Percentiles rank a stretch among this genome's conserved stretches.
phyloP scores from a whole-genome alignment of 345 rosid species.

The Euphorbia lathyris region DNA sequence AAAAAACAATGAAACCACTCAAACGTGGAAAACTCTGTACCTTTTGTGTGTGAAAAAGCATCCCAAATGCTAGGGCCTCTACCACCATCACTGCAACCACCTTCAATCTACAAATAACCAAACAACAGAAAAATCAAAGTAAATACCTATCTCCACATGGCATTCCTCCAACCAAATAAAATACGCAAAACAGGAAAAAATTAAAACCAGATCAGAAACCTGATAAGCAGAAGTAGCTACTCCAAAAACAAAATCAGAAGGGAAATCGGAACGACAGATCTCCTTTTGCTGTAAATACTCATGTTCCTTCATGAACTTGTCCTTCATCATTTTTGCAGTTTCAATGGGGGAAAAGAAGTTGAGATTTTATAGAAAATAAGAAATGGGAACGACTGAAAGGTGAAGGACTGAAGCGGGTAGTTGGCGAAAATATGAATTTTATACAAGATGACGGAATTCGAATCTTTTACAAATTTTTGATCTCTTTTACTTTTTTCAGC shows the following conservation, averaged over 20 bases:
- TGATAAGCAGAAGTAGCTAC: constrained; percentile 67
- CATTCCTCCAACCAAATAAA: too few relatives aligned
- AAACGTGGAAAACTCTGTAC: constrained; percentile 19
- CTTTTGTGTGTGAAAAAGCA: constrained; percentile 63
- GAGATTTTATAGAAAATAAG: neutral
- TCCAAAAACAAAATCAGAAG: constrained; percentile 52
- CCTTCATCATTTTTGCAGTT: constrained; percentile 12
- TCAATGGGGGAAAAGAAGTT: neutral
- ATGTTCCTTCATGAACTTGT: constrained; percentile 20
- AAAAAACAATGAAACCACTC: neutral
- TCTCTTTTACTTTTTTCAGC: too few relatives aligned
- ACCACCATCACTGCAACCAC: constrained; percentile 70
- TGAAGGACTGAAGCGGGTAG: neutral
- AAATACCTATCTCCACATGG: too few relatives aligned
- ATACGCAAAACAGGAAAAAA: too few relatives aligned
- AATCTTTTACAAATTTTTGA: too few relatives aligned
- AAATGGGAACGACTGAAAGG: neutral
- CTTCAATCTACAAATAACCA: constrained; percentile 65
- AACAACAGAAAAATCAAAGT: constrained; percentile 1
- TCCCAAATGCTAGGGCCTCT: constrained; percentile 90
- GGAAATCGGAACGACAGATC: constrained; percentile 43
- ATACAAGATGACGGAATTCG: too few relatives aligned
- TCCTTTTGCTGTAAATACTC: constrained; percentile 5
- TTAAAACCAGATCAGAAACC: constrained; percentile 23
- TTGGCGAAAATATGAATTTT: neutral